phyloP scores from a whole-genome alignment of 1,284 basidiomycete species.

The Limonomyces culmigenus region DNA sequence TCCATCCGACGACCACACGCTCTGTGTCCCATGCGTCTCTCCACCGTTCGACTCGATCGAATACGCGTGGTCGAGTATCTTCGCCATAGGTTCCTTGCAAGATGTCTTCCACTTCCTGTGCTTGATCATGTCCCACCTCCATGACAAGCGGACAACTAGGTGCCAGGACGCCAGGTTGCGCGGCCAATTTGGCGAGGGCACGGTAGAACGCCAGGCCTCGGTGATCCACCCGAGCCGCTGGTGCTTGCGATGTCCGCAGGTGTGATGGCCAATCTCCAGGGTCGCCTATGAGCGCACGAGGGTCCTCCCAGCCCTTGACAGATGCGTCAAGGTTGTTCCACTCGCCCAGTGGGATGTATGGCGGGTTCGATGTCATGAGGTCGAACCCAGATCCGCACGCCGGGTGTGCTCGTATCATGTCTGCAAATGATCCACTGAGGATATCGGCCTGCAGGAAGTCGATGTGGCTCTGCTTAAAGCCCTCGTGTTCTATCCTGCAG shows the following conservation, averaged over 20 bases:
- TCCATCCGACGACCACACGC: not conserved
- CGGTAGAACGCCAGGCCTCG: constrained; percentile 68
- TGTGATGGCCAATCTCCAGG: constrained; percentile 12
- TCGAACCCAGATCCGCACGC: too few species aligned
- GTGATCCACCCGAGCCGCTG: constrained; percentile 2
- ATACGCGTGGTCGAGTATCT: not conserved
- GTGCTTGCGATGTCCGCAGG: not conserved
- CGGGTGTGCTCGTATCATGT: constrained; percentile 16
- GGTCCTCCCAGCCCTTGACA: constrained; percentile 70
- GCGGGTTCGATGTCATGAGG: constrained; percentile 83
- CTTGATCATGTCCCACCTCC: constrained; percentile 70
- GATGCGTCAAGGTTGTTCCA: constrained; percentile 46
- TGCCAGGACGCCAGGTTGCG: constrained; percentile 25
- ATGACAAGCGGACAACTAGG: constrained; percentile 45
- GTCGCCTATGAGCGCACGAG: constrained; percentile 66
- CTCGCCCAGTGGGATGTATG: constrained; percentile 64
- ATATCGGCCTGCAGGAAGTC: constrained; percentile 28
- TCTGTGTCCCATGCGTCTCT: not conserved
- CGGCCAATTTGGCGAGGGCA: constrained; percentile 45
- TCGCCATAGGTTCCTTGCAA: constrained; percentile 18
- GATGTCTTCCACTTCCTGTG: constrained; percentile 38
- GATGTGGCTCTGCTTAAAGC: constrained; percentile 24
- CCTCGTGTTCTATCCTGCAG: constrained; percentile 19
- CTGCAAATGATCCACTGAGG: constrained; percentile 20
- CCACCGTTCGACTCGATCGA: not conserved